Evolutionary conservation across 257 asterid genomes (phyloP).

Genomic region (Lavandula angustifolia): DNA sequence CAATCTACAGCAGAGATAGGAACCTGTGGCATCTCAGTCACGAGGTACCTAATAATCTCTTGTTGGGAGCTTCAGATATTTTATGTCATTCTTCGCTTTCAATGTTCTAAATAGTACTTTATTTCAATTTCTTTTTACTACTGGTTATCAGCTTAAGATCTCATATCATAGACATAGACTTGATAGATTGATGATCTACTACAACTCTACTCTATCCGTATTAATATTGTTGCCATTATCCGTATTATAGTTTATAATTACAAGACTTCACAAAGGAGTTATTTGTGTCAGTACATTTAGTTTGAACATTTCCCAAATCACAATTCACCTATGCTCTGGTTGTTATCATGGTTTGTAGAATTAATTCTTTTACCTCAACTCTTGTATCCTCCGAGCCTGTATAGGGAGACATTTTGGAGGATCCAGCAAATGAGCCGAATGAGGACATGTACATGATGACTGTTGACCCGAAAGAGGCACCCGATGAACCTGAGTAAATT

Average conservation of each 20-base stretch:
- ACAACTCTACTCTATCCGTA: no score
- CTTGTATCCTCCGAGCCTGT: not conserved
- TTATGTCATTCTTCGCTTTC: not conserved
- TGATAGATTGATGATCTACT: not conserved
- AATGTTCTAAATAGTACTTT: not conserved
- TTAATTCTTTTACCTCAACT: not conserved
- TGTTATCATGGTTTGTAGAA: conserved; percentile 12
- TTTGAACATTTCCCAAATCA: not conserved
- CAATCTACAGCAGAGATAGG: conserved; percentile 97
- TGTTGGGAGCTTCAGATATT: not conserved
- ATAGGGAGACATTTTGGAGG: conserved; percentile 91
- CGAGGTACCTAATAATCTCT: conserved; percentile 52
- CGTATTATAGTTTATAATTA: no score
- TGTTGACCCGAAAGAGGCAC: conserved; percentile 79
- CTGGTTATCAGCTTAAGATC: not conserved
- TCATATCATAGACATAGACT: not conserved
- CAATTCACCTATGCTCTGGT: not conserved
- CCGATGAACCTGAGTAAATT: conserved; percentile 76
- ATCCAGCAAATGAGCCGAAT: conserved; percentile 87
- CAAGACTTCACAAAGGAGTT: no score
- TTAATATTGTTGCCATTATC: no score
- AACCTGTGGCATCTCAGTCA: conserved; percentile 98
- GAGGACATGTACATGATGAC: conserved; percentile 95
- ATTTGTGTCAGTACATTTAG: not conserved
- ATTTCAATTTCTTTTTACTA: not conserved